Evolutionary conservation across 257 asterid species (phyloP).

Genomic region (Jasminum sambac): DNA sequence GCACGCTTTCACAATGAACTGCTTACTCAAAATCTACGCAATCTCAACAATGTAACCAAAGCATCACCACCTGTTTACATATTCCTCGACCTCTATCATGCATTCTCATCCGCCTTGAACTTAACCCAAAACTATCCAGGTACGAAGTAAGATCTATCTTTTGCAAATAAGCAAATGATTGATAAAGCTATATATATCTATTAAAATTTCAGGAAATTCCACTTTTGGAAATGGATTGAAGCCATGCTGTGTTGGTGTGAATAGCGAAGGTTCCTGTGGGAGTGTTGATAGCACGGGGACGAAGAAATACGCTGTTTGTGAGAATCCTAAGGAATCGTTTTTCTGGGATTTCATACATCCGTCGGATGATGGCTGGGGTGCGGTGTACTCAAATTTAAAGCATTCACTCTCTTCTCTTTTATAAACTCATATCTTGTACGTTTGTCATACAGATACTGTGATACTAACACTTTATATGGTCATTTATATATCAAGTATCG

Average conservation of each 20-base stretch:
- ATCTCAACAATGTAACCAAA: constrained; percentile 42
- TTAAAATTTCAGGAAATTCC: constrained; percentile 25
- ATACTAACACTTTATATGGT: too few relatives aligned
- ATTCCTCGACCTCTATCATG: constrained; percentile 54
- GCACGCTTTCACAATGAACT: constrained; percentile 48
- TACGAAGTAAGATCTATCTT: constrained; percentile 7
- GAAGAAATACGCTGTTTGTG: constrained; percentile 46
- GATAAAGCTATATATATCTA: too few relatives aligned
- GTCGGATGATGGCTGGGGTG: constrained; percentile 57
- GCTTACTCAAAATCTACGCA: constrained; percentile 38
- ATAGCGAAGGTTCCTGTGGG: constrained; percentile 49
- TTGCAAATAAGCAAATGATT: too few relatives aligned
- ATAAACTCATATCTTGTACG: background rate
- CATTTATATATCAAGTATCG: too few relatives aligned
- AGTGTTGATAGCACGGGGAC: constrained; percentile 32
- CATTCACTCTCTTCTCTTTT: constrained; percentile 33
- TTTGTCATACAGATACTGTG: too few relatives aligned
- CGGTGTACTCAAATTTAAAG: constrained; percentile 42
- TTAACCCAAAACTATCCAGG: constrained; percentile 38
- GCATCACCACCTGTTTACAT: constrained; percentile 29
- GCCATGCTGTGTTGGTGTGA: constrained; percentile 65
- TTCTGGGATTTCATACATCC: constrained; percentile 76
- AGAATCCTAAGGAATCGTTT: constrained; percentile 41
- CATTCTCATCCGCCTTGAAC: constrained; percentile 52
- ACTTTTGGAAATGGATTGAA: constrained; percentile 30